Evolutionary conservation across 345 rosid species (phyloP), one percentile per base, ranked within the genome.

Genomic region (Citrus hindsii): DNA sequence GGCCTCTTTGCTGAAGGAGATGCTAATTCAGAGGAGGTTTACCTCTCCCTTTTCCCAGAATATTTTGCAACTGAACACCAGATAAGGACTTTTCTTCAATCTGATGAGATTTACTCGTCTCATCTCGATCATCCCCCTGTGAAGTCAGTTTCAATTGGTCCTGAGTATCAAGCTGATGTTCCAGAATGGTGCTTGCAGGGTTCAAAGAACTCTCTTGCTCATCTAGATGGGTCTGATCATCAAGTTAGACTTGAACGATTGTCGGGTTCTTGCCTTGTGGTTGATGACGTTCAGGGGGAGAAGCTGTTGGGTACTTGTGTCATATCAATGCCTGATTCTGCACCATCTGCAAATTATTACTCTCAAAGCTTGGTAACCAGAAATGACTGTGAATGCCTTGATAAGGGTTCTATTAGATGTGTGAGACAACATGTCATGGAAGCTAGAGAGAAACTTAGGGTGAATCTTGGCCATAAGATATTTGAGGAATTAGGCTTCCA

Each of bases 121-220:
- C 69, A 66, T 74, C 22, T 79, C 25, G 85, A 83, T 67, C 77
- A 37, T 48, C 83, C 87, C 32, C 81, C 88, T 3, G 79, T 62
- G 76, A 89, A 82, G 75, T 74, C 69, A 18, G 92, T 89, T 82
- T 82, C 89, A 22, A 51, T 87, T 74, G 96, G 93, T 82, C 89
- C 85, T 60, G 80, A 88, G 85, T 77, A 88, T 82, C 91, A 87
- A 77, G 94, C 89, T 64, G 76, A 84, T 75, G 78, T 94, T 77
- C 90, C 92, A 9, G 84, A 83, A 25, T 89, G 87, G 91, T 63
- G 76, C 46, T 63, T 46, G 27, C 68, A 68, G 64, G 75, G 67
- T 61, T 30, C 42, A 62, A 76, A 74, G 69, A 59, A 33, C 33
- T 42, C 48, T 67, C 25, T 66, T 46, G 60, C 60, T 76, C 64